Base-by-base conservation (phyloP, 352 stramenopile species). In the Peronospora belbahrii region DNA sequence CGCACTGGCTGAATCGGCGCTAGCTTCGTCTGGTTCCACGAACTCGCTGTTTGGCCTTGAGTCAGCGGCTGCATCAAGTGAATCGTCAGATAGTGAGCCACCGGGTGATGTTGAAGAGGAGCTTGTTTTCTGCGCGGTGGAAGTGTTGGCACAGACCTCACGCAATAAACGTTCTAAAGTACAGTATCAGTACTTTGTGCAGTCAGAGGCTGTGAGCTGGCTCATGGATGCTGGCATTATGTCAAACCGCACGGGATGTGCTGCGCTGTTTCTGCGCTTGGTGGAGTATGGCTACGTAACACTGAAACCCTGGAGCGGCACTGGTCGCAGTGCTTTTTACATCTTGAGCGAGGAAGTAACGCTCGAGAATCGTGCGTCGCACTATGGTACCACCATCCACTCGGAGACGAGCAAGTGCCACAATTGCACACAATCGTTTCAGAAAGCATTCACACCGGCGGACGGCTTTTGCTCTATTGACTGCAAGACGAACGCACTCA, bases 381-480 rank as follows among this genome's bases (percentile, higher is more conserved):
- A 82, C 55, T 90, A 85, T 53, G 65, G 53, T 44, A 80, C 56
- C 35, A 52, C 60, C 6, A 85, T 85, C 58, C 70, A 84, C 59
- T 78, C 77, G 33, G 77, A 91, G 59, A 89, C 77, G 35, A 70
- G 52, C 62, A 88, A 86, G 63, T 91, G 80, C 69, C 66, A 51
- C 59, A 91, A 91, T 62, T 91, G 80, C 70, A 48, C 71, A 38
- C 70, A 79, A 56, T 78, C 68, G 42, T 91, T 74, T 59, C 61
- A 88, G 42, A 74, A 82, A 54, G 65, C 63, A 25, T 46, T 85
- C 33, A 67, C 77, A n/a, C 62, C 72, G 2, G 65, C 54, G 13
- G 72, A 71, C n/a, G 77, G 74, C 39, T 91, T 91, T 47, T 91
- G 77, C 64, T 88, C 73, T 3, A 88, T 91, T 48, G 80, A 91